Conservation (phyloP, 768 basidiomycete genomes). For the Mycena rebaudengoi region DNA sequence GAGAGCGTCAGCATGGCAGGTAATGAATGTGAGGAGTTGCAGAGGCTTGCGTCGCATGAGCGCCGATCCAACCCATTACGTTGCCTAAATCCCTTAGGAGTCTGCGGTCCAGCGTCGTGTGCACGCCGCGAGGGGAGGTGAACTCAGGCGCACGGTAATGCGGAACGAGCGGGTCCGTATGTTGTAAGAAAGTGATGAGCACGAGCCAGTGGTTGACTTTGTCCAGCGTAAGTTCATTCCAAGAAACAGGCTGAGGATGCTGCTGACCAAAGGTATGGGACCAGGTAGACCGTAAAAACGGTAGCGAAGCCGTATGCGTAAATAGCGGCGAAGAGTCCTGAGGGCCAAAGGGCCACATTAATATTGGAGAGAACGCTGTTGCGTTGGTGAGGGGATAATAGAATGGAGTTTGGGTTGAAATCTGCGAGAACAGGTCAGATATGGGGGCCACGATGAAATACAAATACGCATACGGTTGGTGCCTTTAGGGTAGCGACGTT, state of each 20-base stretch:
- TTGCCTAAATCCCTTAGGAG: constrained; percentile 74
- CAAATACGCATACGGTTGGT: constrained; percentile 67
- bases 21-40: background rate
- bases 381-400: constrained; percentile 88
- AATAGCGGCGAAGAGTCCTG: constrained; percentile 60
- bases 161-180: constrained; percentile 47
- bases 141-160: constrained; percentile 48
- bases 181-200: constrained; percentile 51
- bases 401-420: constrained; percentile 79
- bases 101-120: constrained; percentile 49
- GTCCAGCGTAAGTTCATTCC: background rate
- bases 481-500: constrained; percentile 63
- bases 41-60: constrained; percentile 72
- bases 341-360: constrained; percentile 80
- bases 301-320: constrained; percentile 70
- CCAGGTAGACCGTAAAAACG: constrained; percentile 82
- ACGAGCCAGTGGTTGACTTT: constrained; percentile 60
- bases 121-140: constrained; percentile 51
- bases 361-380: constrained; percentile 84
- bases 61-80: constrained; percentile 86
- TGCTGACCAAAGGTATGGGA: constrained; percentile 86
- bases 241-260: background rate
- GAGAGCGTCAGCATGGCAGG: background rate
- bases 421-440: constrained; percentile 46
- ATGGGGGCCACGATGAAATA: constrained; percentile 17